Base-by-base conservation (phyloP, 768 basidiomycete genomes). In the Obba rivulosa region DNA sequence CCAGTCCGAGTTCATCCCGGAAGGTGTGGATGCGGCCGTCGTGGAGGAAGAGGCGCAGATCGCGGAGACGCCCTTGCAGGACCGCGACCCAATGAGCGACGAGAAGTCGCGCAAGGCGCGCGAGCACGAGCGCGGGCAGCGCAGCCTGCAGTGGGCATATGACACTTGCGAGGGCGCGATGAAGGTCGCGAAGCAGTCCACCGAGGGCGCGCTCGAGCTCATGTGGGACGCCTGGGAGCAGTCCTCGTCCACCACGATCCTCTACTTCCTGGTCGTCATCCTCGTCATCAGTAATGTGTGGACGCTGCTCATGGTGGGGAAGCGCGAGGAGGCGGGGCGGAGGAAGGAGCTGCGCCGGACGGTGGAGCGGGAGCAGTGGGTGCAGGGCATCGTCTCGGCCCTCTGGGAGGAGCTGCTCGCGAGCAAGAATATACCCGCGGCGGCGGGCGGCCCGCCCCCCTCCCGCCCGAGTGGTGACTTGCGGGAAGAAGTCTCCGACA, bases 1-100 rank as follows among this genome's bases (percentile, higher is more conserved):
- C 66, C 81, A 85, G 54, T 74, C 81, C 51, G 95, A 99, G 68
- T 98, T 98, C 67, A 67, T 92, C 43, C 85, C 89, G 0, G 87
- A 85, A 49, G 92, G 91, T 13, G 66, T 88, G 41, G 87, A 89
- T 51, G 71, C 73, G 7, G 69, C 69, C 38, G 74, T 65, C 10
- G 73, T 80, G n/a, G 78, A 75, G 0, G 74, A 72, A 2, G 67
- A 69, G 24, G 62, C 58, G 16, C 57, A 64, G 7, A 42, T 62
- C 21, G 52, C 50, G 9, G 52, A 11, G 39, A 37, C 49, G 38
- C 55, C 38, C 51, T 54, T 43, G 22, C 43, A 43, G 16, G 34
- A 24, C 3, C 34, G 23, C 51, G 59, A 37, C 45, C 58, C 18
- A 36, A 61, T 21, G 57, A 70, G 43, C 65, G 67, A 50, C 61